phyloP scores from a whole-genome alignment of 116 monocot genomes.

The Cymodocea nodosa region DNA sequence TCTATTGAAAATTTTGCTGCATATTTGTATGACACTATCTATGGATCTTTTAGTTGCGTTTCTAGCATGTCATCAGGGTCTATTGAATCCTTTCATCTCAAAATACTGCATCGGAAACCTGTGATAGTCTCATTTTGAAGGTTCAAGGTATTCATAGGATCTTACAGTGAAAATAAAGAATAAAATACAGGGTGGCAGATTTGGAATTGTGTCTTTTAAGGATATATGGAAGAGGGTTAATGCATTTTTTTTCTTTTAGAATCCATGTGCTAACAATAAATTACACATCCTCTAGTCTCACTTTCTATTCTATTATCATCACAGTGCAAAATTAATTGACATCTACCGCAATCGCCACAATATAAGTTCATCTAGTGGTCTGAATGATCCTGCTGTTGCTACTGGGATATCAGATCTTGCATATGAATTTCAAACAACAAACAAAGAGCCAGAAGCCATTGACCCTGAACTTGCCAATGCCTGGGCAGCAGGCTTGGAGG shows the following conservation, averaged over 20 bases:
- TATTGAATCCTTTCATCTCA: background rate
- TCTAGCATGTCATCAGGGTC: too few species aligned
- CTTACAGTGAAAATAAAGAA: too few species aligned
- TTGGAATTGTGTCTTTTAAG: too few species aligned
- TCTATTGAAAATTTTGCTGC: too few species aligned
- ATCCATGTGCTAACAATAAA: background rate
- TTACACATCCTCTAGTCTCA: background rate
- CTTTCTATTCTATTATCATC: conserved; percentile 3
- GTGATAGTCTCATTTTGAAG: too few species aligned
- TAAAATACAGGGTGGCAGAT: too few species aligned
- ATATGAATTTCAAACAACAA: conserved; percentile 56
- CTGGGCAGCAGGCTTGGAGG: conserved; percentile 86
- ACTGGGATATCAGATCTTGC: conserved; percentile 96
- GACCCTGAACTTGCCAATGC: conserved; percentile 96
- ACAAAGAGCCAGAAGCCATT: conserved; percentile 48
- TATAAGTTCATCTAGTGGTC: conserved; percentile 72
- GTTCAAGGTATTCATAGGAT: too few species aligned
- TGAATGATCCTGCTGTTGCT: conserved; percentile 96
- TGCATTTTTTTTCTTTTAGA: background rate
- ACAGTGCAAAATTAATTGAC: conserved; percentile 89
- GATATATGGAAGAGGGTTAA: background rate
- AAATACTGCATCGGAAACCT: background rate
- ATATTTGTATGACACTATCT: too few species aligned
- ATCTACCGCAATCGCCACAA: conserved; percentile 95
- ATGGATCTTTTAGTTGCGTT: too few species aligned